These are phyloP conservation scores for Musa schizocarpa DNA, from an alignment of 176 grass and related monocot species.

Conservation along the genomic window DNA sequence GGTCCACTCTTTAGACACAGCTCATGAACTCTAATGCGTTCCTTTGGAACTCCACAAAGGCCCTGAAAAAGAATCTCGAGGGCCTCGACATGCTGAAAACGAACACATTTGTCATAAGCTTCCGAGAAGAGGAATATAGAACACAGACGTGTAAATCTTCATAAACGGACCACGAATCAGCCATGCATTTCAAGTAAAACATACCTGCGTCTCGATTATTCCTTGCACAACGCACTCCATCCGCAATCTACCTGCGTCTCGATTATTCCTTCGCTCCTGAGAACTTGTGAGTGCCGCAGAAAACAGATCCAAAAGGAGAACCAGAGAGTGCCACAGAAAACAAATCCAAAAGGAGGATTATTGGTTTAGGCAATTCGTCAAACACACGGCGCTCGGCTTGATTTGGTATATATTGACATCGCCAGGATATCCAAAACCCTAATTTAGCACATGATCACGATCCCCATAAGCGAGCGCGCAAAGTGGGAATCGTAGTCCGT, in stretches of 20 bases:
- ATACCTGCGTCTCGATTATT: conserved; percentile 82
- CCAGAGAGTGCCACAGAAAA: not conserved
- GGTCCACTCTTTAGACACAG: conserved; percentile 82
- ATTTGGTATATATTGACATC: too few species aligned
- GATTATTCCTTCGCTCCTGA: not conserved
- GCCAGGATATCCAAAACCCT: too few species aligned
- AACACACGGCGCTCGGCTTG: not conserved
- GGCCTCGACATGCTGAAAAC: conserved; percentile 82
- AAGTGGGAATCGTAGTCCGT: too few species aligned
- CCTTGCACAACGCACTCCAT: conserved; percentile 91
- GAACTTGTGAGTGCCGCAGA: not conserved
- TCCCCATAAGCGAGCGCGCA: too few species aligned
- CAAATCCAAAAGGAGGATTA: not conserved
- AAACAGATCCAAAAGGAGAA: not conserved
- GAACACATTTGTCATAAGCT: not conserved
- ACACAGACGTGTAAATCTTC: not conserved
- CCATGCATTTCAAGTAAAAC: not conserved
- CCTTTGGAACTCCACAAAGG: conserved; percentile 72
- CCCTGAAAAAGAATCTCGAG: conserved; percentile 81
- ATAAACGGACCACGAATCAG: not conserved
- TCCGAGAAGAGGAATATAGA: not conserved
- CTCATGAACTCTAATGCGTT: conserved; percentile 78
- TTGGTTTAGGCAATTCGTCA: not conserved
- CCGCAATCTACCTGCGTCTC: not conserved
- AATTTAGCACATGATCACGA: too few species aligned